Evolutionary conservation across 2,329 filamentous ascomycete genomes (phyloP).

Genomic region (Fusarium humuli): DNA sequence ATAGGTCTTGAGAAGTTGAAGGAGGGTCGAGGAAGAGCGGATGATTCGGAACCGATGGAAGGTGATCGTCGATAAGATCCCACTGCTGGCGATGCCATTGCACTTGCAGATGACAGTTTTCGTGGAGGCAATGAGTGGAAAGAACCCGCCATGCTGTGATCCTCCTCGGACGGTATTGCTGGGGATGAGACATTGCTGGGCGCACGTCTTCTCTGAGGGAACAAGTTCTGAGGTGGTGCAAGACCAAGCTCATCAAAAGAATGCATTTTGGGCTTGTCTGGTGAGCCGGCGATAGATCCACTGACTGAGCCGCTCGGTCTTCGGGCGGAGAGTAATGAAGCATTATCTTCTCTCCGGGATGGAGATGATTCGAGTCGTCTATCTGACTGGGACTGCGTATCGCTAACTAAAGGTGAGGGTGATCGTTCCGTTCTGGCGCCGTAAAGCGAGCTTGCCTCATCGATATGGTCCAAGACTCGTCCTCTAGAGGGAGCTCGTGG

Average conservation of each 20-base stretch:
- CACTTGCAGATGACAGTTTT: constrained; percentile 79
- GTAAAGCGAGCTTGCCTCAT: constrained; percentile 58
- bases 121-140: constrained; percentile 75
- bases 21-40: constrained; percentile 76
- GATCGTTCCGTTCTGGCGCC: constrained; percentile 69
- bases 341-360: constrained; percentile 49
- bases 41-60: constrained; percentile 85
- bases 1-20: constrained; percentile 96
- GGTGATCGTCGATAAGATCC: constrained; percentile 79
- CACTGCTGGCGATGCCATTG: constrained; percentile 66
- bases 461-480: constrained; percentile 53
- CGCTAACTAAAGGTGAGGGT: constrained; percentile 63
- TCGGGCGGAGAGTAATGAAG: constrained; percentile 53
- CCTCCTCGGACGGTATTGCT: constrained; percentile 76
- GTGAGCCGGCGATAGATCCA: constrained; percentile 54
- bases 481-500: constrained; percentile 57
- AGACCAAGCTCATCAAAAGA: constrained; percentile 65
- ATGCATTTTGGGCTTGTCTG: constrained; percentile 58
- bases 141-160: constrained; percentile 67
- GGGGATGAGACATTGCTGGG: constrained; percentile 73
- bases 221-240: constrained; percentile 62
- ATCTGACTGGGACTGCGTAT: constrained; percentile 49
- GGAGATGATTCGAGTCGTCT: constrained; percentile 48
- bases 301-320: constrained; percentile 41
- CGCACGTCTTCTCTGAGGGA: constrained; percentile 59